phyloP scores from a whole-genome alignment of 108 stramenopile genomes.

The Parietichytrium sp. region DNA sequence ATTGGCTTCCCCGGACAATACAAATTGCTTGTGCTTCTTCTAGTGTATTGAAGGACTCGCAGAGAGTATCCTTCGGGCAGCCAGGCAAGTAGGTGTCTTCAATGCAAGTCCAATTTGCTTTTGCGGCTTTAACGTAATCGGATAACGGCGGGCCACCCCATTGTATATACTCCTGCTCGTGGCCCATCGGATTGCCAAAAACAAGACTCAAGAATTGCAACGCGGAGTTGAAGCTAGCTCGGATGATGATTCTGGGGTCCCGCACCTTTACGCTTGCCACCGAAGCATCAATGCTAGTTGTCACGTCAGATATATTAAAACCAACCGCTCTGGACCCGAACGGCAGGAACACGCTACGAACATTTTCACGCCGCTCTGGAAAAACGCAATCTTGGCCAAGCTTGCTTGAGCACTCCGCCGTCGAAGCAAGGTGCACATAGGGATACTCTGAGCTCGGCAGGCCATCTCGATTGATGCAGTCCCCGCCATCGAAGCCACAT shows the following conservation, averaged over 20 bases:
- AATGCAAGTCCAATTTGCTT: background rate
- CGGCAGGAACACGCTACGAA: background rate
- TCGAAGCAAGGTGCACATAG: background rate
- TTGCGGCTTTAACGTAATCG: background rate
- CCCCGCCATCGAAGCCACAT: conserved; percentile 54
- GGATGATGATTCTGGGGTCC: background rate
- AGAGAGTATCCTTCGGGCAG: background rate
- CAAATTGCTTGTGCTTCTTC: background rate
- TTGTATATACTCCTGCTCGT: background rate
- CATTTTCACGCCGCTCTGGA: background rate
- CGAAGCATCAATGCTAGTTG: background rate
- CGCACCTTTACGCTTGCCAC: background rate
- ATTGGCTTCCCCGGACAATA: background rate
- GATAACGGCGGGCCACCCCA: background rate
- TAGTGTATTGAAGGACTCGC: background rate
- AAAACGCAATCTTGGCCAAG: too few species aligned
- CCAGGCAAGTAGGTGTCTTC: background rate
- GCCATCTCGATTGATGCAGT: conserved; percentile 41
- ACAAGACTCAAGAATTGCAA: background rate
- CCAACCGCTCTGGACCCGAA: conserved; percentile 17
- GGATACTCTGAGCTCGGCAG: background rate
- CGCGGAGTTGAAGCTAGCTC: background rate
- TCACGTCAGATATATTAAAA: background rate
- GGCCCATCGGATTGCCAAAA: background rate
- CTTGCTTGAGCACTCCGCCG: too few species aligned